Base-by-base conservation (phyloP, 1,284 basidiomycete species). In the Veloboletus limbatus region DNA sequence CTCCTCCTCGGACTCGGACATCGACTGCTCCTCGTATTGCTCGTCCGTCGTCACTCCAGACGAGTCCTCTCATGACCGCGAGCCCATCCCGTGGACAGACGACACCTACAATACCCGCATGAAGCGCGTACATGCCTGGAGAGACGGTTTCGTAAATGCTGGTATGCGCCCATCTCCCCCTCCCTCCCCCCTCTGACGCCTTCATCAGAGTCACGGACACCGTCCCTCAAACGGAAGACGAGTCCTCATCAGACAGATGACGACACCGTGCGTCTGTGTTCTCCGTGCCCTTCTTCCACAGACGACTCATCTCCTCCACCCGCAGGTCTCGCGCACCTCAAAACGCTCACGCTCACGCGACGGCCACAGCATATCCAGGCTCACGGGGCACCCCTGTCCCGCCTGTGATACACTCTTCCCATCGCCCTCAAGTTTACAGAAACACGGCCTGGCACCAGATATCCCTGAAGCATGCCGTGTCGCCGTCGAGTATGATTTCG, bases 401-500 rank as follows among this genome's bases (percentile, higher is more conserved):
- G 85, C 85, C 6, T 88, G 85, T 61, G 85, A 88, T 59, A 71
- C 77, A 16, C 75, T 70, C 52, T 88, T 88, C 62, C 63, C 74
- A 39, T 75, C 81, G 10, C 71, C 65, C 24, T 73, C 79, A 42
- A 69, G 73, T 55, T 73, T 88, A 4, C 73, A 73, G 44, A 75
- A 74, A 49, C 85, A 88, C 57, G 84, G 78, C 18, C 68, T 61
- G 32, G 69, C 73, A 35, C 68, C 73, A 10, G 65, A 71, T 39
- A 69, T 72, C 22, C 77, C 76, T 57, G 83, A 86, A 57, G 85
- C 85, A 8, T 88, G 85, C 60, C 77, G 76, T 49, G 75, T 75
- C 43, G 85, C 85, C 20, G 84, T 87, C 54, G 77, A 81, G 54
- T 88, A 88, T 63, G 77, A 77, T 27, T 78, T 85, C 52, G 85